phyloP scores from a whole-genome alignment of 805 yeast species.

The Debaryomyces castellii region DNA sequence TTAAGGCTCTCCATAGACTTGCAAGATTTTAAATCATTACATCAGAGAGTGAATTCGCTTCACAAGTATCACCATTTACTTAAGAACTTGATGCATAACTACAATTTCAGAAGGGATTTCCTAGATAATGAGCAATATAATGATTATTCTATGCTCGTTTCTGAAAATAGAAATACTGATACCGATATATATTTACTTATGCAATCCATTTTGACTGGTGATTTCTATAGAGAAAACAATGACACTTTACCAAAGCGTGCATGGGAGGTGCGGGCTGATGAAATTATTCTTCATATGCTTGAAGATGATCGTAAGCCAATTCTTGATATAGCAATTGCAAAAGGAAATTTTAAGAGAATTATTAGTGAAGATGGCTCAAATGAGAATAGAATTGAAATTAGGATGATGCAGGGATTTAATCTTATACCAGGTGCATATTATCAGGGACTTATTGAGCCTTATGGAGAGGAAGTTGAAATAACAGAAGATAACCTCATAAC shows the following conservation, averaged over 20 bases:
- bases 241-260: slow-evolving; percentile 22
- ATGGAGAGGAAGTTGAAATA: slow-evolving; percentile 5
- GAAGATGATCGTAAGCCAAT: slow-evolving; percentile 42
- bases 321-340: slow-evolving; percentile 35
- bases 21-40: slow-evolving; percentile 53
- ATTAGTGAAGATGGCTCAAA: slow-evolving; percentile 43
- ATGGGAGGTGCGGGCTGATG: slow-evolving; percentile 40
- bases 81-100: slow-evolving; percentile 42
- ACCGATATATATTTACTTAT: slow-evolving; percentile 36
- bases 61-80: slow-evolving; percentile 49
- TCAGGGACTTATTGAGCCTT: slow-evolving; percentile 35
- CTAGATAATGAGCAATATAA: slow-evolving; percentile 50
- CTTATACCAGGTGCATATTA: slow-evolving; percentile 30
- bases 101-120: slow-evolving; percentile 47
- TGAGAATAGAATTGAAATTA: slow-evolving; percentile 33
- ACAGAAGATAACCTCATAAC: slow-evolving; percentile 21
- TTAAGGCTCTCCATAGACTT: slow-evolving; percentile 70
- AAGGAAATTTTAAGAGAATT: slow-evolving; percentile 30
- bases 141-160: slow-evolving; percentile 39
- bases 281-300: slow-evolving; percentile 38
- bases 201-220: slow-evolving; percentile 38
- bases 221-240: slow-evolving; percentile 16
- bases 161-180: slow-evolving; percentile 30
- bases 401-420: slow-evolving; percentile 38
- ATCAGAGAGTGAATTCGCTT: slow-evolving; percentile 45